A percentile compares a stretch with the other conserved stretches of the same genome.
Conservation (phyloP, 176 grass and related monocot species). For the Thinopyrum elongatum region DNA sequence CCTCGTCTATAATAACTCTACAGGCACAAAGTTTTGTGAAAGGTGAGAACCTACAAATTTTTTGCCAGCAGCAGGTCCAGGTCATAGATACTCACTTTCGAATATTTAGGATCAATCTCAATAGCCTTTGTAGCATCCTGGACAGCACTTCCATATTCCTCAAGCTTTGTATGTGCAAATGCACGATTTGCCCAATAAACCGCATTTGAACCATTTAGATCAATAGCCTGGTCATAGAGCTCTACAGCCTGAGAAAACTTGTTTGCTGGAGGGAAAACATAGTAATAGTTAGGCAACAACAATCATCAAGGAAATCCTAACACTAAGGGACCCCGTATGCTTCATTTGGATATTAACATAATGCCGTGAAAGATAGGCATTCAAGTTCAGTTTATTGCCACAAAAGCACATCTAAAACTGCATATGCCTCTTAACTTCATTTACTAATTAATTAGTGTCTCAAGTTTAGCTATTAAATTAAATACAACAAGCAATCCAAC, state of each 20-base stretch:
- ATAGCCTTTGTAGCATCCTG: slow-evolving; percentile 85
- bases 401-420: not conserved
- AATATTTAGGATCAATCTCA: slow-evolving; percentile 81
- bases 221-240: slow-evolving; percentile 82
- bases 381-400: slow-evolving; percentile 17
- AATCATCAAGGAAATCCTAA: not conserved
- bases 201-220: slow-evolving; percentile 65
- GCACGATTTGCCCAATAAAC: slow-evolving; percentile 92
- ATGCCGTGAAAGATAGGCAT: not conserved
- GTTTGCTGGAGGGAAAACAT: slow-evolving; percentile 43
- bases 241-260: slow-evolving; percentile 90
- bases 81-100: slow-evolving; percentile 49
- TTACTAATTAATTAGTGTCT: not conserved
- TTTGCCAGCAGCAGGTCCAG: not conserved
- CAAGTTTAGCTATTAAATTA: not conserved
- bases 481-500: not conserved
- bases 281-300: slow-evolving; percentile 6
- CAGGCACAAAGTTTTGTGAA: not conserved
- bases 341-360: slow-evolving; percentile 1
- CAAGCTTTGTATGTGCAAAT: slow-evolving; percentile 84
- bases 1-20: slow-evolving; percentile 91
- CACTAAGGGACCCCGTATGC: not conserved
- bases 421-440: not conserved
- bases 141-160: slow-evolving; percentile 91
- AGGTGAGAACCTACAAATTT: slow-evolving; percentile 10